phyloP scores from a whole-genome alignment of 106 monocot species.

The Xerophyta viscosa region DNA sequence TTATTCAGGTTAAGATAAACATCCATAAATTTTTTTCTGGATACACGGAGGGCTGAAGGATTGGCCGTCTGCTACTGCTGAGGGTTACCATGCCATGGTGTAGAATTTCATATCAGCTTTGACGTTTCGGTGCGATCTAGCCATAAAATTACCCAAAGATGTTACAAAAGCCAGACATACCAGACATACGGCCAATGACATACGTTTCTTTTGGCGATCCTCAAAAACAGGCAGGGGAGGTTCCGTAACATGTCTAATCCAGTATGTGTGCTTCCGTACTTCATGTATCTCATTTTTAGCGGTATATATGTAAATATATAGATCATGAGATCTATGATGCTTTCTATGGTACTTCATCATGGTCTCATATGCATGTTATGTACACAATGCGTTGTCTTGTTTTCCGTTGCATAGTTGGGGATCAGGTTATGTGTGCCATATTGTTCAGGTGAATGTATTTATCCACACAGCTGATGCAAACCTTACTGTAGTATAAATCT shows the following conservation, averaged over 20 bases:
- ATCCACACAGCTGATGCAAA: no score
- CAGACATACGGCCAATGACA: slow-evolving; percentile 85
- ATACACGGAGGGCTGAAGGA: slow-evolving; percentile 75
- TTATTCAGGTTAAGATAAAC: slow-evolving; percentile 59
- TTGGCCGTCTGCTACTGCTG: slow-evolving; percentile 85
- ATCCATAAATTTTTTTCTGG: slow-evolving; percentile 56
- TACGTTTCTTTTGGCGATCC: slow-evolving; percentile 86
- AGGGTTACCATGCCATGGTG: slow-evolving; percentile 86
- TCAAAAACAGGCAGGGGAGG: slow-evolving; percentile 80
- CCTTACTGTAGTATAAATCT: no score
- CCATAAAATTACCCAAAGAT: slow-evolving; percentile 48
- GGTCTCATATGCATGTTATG: no score
- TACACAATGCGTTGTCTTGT: no score
- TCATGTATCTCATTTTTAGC: no score
- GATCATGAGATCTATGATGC: no score
- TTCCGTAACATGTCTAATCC: slow-evolving; percentile 99
- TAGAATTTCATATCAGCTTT: slow-evolving; percentile 75
- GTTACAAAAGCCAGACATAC: slow-evolving; percentile 65
- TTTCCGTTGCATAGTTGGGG: no score
- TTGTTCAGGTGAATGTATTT: no score
- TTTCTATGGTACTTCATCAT: no score
- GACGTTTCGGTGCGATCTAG: slow-evolving; percentile 80
- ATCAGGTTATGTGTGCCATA: no score
- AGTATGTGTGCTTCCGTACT: slow-evolving; percentile 24
- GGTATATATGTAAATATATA: no score